These are phyloP conservation scores for Physcomitrellopsis africana DNA, from an alignment of 225 moss, liverwort and hornwort species.

Conservation along the genomic window DNA sequence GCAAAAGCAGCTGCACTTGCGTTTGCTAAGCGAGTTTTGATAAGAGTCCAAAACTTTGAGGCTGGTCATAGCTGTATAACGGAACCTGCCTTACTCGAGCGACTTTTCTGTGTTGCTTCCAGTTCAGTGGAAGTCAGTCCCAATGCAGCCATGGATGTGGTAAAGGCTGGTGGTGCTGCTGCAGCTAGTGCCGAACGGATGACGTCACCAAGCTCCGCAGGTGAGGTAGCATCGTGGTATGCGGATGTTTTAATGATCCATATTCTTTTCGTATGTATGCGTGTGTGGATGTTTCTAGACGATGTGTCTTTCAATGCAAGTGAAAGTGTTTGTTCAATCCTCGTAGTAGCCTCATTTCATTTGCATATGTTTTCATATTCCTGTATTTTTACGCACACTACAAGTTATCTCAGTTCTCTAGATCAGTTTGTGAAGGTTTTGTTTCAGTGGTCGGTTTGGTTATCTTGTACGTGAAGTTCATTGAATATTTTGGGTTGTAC, in stretches of 20 bases:
- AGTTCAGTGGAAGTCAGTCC: constrained; percentile 54
- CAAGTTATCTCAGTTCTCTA: no score
- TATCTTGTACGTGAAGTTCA: not conserved
- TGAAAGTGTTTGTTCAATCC: not conserved
- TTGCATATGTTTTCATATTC: no score
- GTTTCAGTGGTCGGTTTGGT: not conserved
- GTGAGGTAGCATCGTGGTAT: constrained; percentile 4
- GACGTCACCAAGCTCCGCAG: constrained; percentile 16
- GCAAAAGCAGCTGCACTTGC: constrained; percentile 67
- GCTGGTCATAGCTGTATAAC: constrained; percentile 65
- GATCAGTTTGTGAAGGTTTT: not conserved
- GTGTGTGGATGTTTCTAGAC: not conserved
- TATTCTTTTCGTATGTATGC: not conserved
- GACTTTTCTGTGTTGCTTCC: constrained; percentile 68
- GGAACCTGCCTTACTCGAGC: constrained; percentile 63
- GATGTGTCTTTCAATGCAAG: not conserved
- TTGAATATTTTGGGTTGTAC: not conserved
- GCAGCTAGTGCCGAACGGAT: constrained; percentile 24
- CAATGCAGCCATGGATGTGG: constrained; percentile 36
- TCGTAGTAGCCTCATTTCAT: not conserved
- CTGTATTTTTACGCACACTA: not conserved
- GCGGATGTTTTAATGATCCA: not conserved
- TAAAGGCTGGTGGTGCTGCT: constrained; percentile 34
- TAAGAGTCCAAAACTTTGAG: constrained; percentile 70
- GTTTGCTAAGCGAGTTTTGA: constrained; percentile 74